phyloP scores from a whole-genome alignment of 2,329 filamentous ascomycete genomes.

The Rosellinia necatrix region DNA sequence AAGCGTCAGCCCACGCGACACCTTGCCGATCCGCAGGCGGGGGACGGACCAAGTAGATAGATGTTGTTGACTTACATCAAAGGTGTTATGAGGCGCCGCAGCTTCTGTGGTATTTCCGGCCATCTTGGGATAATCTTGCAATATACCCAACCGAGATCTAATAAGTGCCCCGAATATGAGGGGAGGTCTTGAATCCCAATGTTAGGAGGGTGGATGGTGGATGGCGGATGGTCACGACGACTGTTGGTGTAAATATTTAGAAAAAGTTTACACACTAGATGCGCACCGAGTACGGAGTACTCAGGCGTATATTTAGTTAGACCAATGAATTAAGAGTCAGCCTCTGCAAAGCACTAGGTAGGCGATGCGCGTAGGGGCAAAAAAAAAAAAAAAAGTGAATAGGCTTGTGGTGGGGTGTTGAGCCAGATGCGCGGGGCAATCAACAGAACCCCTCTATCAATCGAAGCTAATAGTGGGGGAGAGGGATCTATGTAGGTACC shows the following conservation, averaged over 20 bases:
- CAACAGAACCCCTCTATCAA: constrained; percentile 11
- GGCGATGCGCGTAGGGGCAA: too few relatives aligned
- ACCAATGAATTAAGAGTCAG: not conserved
- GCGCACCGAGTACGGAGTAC: constrained; percentile 11
- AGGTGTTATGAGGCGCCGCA: constrained; percentile 45
- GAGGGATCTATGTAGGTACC: not conserved
- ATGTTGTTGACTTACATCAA: constrained; percentile 43
- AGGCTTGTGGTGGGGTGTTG: constrained; percentile 21
- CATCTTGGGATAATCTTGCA: constrained; percentile 8
- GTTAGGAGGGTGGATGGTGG: not conserved
- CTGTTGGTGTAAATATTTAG: not conserved
- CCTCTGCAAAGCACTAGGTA: too few relatives aligned
- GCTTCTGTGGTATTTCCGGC: constrained; percentile 19
- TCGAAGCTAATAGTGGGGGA: constrained; percentile 1
- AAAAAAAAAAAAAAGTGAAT: constrained; percentile 17
- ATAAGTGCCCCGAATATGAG: constrained; percentile 2
- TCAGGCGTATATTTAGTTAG: not conserved
- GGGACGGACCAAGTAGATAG: not conserved
- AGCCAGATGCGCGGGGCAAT: constrained; percentile 22
- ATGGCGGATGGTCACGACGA: not conserved
- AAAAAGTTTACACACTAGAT: constrained; percentile 4
- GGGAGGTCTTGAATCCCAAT: not conserved
- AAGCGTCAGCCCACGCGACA: constrained; percentile 12
- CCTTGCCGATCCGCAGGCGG: not conserved
- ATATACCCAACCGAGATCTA: not conserved